Conservation (phyloP, 441 rosid species). For the Pelargonium citronellum region DNA sequence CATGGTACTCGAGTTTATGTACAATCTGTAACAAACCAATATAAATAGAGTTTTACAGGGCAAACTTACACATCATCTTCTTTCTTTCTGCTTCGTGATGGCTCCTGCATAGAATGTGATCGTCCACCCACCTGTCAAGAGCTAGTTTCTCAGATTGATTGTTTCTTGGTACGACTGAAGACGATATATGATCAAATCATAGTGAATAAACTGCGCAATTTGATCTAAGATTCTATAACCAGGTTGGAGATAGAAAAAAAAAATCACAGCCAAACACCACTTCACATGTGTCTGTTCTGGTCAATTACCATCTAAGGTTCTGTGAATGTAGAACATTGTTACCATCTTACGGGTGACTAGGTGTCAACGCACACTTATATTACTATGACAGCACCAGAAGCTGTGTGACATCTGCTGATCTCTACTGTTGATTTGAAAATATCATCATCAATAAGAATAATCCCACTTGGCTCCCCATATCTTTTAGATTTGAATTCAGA, state of each 20-base stretch:
- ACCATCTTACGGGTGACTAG: no score
- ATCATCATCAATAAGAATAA: neutral
- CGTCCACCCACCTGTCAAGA: slow-evolving; percentile 46
- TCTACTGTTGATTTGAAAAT: neutral
- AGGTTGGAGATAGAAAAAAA: no score
- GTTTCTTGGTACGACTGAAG: neutral
- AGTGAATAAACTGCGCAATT: neutral
- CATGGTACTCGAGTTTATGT: neutral
- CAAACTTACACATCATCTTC: slow-evolving; percentile 50
- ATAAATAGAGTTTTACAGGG: slow-evolving; percentile 3
- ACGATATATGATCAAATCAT: neutral
- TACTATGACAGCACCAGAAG: no score
- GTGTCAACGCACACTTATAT: no score
- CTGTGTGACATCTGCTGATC: no score
- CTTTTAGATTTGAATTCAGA: no score
- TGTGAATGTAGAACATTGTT: no score
- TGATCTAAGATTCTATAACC: neutral
- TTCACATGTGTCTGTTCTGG: no score
- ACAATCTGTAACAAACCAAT: slow-evolving; percentile 6
- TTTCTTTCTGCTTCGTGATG: slow-evolving; percentile 42
- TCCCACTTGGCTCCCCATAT: neutral
- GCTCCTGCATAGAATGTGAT: slow-evolving; percentile 36
- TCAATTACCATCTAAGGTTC: no score
- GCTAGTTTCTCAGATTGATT: slow-evolving; percentile 13
- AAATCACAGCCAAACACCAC: neutral